Base-by-base conservation (phyloP, 116 monocot genomes). In the Iris pallida region DNA sequence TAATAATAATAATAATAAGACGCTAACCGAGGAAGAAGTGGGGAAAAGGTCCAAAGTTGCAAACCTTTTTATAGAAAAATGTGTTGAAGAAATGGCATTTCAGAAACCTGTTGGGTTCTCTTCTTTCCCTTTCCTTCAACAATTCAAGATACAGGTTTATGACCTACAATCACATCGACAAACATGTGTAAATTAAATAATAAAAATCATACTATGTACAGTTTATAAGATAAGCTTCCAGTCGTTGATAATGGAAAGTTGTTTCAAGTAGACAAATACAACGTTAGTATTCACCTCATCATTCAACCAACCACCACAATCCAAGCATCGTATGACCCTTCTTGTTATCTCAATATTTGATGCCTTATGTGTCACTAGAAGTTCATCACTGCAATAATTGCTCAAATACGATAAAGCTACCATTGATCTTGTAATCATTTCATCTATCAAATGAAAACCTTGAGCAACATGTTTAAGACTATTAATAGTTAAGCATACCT, bases 21-120 rank as follows among this genome's bases (percentile, higher is more conserved):
- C 30, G 0, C 30, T 30, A 30, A 30, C 30, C 30, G 30, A 30
- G 30, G 30, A 30, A 30, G 30, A 30, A 30, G 30, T 30, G 30
- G 30, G 30, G 30, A 3, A 30, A 30, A 30, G 30, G 30, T 30
- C 30, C 30, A 3, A 30, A 30, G 30, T 30, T 30, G 30, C 30
- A 30, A 71, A 81, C 81, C 81, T 72, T 81, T 53, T 81, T 81
- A 64, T 69, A 81, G 53, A 81, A 81, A 59, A 81, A 81, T 51
- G 77, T 77, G 62, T 73, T 81, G 44, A 30, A 30, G 30, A 30
- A 30, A 30, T 30, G 30, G 30, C 30, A 30, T 30, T 30, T 30
- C 30, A 30, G 77, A 81, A 81, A 81, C 59, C 41, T 81, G 14
- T 73, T 47, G 12, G 81, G 77, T 47, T 77, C 72, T 55, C 81